Evolutionary conservation across 2,329 filamentous ascomycete species (phyloP).

Genomic region (Helminthosporium solani): DNA sequence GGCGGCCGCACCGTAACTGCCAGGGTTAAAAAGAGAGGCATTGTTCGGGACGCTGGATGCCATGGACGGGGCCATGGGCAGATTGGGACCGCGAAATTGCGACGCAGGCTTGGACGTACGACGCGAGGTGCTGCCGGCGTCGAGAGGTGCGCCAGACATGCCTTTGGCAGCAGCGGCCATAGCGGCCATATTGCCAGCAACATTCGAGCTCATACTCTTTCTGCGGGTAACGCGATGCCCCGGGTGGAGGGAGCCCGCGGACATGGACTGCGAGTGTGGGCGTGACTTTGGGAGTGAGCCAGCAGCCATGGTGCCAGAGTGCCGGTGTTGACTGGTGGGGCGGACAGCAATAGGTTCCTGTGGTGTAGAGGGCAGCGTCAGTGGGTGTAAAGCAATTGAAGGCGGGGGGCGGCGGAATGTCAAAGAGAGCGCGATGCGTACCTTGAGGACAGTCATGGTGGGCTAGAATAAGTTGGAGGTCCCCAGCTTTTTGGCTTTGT

Average conservation of each 20-base stretch:
- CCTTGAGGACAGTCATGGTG: conserved; percentile 44
- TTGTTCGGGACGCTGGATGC: conserved; percentile 68
- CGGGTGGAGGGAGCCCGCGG: conserved; percentile 73
- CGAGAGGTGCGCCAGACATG: conserved; percentile 61
- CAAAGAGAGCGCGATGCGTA: conserved; percentile 20
- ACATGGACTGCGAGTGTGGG: conserved; percentile 78
- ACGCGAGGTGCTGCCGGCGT: conserved; percentile 57
- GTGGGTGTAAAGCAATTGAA: conserved; percentile 22
- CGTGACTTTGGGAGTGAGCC: conserved; percentile 67
- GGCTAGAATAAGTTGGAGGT: conserved; percentile 5
- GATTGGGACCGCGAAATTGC: conserved; percentile 49
- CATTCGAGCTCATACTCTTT: conserved; percentile 85
- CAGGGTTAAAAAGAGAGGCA: conserved; percentile 37
- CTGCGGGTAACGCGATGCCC: conserved; percentile 85
- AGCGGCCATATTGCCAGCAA: conserved; percentile 70
- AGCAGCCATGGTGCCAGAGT: conserved; percentile 54
- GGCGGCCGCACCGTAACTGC: conserved; percentile 42
- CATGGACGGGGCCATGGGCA: conserved; percentile 62
- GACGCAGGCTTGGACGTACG: conserved; percentile 63
- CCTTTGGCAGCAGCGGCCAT: conserved; percentile 70
- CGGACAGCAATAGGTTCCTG: conserved; percentile 47
- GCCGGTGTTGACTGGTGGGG: conserved; percentile 48
- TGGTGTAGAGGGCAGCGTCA: conserved; percentile 26
- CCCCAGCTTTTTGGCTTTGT: conserved; percentile 24
- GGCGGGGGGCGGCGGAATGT: conserved; percentile 9